A percentile compares a stretch with the other conserved stretches of the same genome.
These are phyloP conservation scores for Pontederia crassipes DNA, from an alignment of 176 grass and related monocot species.

Conservation along the genomic window DNA sequence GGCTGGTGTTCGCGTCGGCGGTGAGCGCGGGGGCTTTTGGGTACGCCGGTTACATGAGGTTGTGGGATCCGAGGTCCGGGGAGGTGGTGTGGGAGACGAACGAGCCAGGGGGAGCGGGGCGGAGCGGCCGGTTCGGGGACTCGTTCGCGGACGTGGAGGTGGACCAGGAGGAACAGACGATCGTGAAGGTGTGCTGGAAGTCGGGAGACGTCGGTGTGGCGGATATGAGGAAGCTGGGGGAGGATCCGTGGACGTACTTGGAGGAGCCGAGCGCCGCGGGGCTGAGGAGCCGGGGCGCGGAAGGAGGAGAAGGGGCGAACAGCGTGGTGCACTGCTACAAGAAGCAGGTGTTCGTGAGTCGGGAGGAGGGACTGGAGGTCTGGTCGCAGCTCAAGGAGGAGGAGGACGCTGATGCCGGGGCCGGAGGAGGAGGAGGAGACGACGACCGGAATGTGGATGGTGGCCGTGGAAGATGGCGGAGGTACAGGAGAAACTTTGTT, in stretches of 20 bases:
- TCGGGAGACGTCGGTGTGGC: constrained; percentile 71
- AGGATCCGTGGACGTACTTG: constrained; percentile 82
- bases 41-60: constrained; percentile 84
- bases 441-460: neutral
- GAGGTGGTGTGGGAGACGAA: constrained; percentile 79
- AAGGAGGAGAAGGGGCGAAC: constrained; percentile 48
- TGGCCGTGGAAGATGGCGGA: neutral
- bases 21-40: constrained; percentile 78
- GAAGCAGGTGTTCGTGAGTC: constrained; percentile 66
- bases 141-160: constrained; percentile 68
- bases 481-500: constrained; percentile 47
- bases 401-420: neutral
- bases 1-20: constrained; percentile 49
- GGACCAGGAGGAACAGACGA: constrained; percentile 36
- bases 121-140: constrained; percentile 67
- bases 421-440: constrained; percentile 13
- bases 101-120: constrained; percentile 64
- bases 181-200: constrained; percentile 84
- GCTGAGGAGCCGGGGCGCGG: constrained; percentile 40
- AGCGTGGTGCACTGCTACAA: constrained; percentile 63
- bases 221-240: constrained; percentile 60
- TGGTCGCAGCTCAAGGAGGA: constrained; percentile 55
- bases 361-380: constrained; percentile 65
- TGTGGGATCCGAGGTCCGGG: constrained; percentile 70
- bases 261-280: constrained; percentile 23